Conservation (phyloP, 2,329 filamentous ascomycete species). For the Orbilia javanica region DNA sequence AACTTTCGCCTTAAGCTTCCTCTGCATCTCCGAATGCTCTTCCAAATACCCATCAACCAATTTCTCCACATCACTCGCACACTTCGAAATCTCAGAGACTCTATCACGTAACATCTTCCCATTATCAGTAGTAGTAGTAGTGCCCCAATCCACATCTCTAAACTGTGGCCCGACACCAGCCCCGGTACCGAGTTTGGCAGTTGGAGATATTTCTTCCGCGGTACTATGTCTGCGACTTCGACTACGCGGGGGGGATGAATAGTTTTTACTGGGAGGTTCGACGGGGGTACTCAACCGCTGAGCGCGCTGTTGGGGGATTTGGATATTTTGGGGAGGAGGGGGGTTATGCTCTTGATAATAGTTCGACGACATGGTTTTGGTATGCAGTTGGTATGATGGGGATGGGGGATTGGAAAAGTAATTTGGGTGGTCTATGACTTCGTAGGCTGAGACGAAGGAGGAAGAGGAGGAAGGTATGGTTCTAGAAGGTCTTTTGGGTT, state of each 20-base stretch:
- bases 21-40: slow-evolving; percentile 19
- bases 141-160: slow-evolving; percentile 19
- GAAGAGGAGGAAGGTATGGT: neutral
- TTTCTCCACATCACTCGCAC: slow-evolving; percentile 3
- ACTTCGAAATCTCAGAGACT: slow-evolving; percentile 13
- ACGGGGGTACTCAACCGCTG: slow-evolving; percentile 24
- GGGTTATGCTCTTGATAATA: neutral
- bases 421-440: neutral
- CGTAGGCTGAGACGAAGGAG: slow-evolving; percentile 8
- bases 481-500: neutral
- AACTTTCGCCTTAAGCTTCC: neutral
- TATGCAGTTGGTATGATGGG: neutral
- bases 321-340: neutral
- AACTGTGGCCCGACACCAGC: neutral
- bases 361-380: neutral
- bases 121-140: neutral
- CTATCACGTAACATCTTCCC: slow-evolving; percentile 2
- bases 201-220: slow-evolving; percentile 11
- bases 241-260: neutral
- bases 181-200: neutral
- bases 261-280: neutral
- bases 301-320: neutral
- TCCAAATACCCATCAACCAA: slow-evolving; percentile 9
- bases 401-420: neutral
- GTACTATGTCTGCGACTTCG: neutral